A percentile compares a stretch with the other conserved stretches of the same genome.
Conservation (phyloP, 305 asterid species). For the Stenogyne calaminthoides region DNA sequence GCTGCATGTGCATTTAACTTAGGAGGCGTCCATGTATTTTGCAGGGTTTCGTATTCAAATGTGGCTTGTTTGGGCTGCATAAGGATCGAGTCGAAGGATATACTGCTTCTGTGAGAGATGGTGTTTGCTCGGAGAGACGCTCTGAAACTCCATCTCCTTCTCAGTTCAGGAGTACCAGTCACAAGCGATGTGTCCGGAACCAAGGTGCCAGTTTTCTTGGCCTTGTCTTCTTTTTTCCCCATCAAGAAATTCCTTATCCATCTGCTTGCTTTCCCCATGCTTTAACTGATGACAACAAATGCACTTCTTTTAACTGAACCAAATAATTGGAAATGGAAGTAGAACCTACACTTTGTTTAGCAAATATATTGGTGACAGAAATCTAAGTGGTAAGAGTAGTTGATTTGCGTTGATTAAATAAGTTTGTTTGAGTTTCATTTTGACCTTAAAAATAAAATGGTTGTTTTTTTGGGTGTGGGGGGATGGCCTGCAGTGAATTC, state of each 20-base stretch:
- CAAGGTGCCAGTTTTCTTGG: slow-evolving; percentile 41
- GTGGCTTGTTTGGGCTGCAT: slow-evolving; percentile 35
- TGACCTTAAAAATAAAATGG: background rate
- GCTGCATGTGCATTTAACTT: slow-evolving; percentile 43
- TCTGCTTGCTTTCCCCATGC: slow-evolving; percentile 72
- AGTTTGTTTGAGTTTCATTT: slow-evolving; percentile 14
- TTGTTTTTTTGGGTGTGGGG: background rate
- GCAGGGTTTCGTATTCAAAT: slow-evolving; percentile 40
- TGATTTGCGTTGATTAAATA: slow-evolving; percentile 25
- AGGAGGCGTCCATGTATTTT: slow-evolving; percentile 18
- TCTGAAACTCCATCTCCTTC: slow-evolving; percentile 75
- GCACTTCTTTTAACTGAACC: background rate
- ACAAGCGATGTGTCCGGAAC: background rate
- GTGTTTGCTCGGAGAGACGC: slow-evolving; percentile 41
- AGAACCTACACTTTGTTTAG: background rate
- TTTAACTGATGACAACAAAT: slow-evolving; percentile 9
- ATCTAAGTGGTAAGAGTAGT: background rate
- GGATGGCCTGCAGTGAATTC: slow-evolving; percentile 55
- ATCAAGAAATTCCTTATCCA: slow-evolving; percentile 70
- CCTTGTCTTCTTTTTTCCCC: slow-evolving; percentile 59
- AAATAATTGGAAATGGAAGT: background rate
- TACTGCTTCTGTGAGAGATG: slow-evolving; percentile 34
- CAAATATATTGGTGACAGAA: background rate
- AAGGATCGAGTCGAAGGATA: slow-evolving; percentile 51
- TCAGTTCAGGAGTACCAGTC: slow-evolving; percentile 40